phyloP scores from a whole-genome alignment of 2,329 filamentous ascomycete species.

The Plenodomus lindquistii region DNA sequence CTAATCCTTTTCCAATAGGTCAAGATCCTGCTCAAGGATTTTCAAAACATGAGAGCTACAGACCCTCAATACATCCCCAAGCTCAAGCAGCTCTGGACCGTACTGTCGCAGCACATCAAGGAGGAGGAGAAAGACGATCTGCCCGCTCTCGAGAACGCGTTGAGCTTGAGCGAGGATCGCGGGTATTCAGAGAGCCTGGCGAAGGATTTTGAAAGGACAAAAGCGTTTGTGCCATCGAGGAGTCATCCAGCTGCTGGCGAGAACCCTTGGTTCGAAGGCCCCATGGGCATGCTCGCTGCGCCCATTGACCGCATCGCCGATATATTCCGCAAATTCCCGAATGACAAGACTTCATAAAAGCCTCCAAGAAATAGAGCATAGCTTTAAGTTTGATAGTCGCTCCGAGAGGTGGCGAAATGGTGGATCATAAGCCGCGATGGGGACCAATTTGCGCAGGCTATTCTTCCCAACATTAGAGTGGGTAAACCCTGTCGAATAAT shows the following conservation, averaged over 20 bases:
- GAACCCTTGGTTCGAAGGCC: conserved; percentile 61
- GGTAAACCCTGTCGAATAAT: too few species aligned
- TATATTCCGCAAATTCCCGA: conserved; percentile 60
- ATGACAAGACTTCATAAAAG: conserved; percentile 32
- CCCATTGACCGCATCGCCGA: conserved; percentile 62
- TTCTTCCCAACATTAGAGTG: too few species aligned
- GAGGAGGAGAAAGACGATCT: conserved; percentile 39
- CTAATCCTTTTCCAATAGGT: conserved; percentile 17
- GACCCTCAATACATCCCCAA: conserved; percentile 27
- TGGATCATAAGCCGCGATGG: too few species aligned
- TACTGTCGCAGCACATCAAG: conserved; percentile 34
- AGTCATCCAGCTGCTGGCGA: conserved; percentile 47
- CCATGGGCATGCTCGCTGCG: conserved; percentile 57
- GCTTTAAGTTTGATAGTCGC: too few species aligned
- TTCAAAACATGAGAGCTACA: conserved; percentile 32
- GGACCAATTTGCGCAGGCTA: too few species aligned
- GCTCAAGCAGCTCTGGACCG: conserved; percentile 26
- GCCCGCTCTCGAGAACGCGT: conserved; percentile 29
- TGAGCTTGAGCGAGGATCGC: conserved; percentile 14
- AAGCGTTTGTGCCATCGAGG: conserved; percentile 35
- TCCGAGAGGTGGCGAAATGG: too few species aligned
- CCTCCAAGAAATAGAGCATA: too few species aligned
- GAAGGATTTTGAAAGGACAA: conserved; percentile 36
- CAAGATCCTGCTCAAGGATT: conserved; percentile 35
- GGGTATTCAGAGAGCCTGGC: conserved; percentile 32